A percentile compares a stretch with the other conserved stretches of the same genome.
These are phyloP conservation scores for Cercospora sojina DNA, from an alignment of 2,329 filamentous ascomycete species.

Conservation along the genomic window DNA sequence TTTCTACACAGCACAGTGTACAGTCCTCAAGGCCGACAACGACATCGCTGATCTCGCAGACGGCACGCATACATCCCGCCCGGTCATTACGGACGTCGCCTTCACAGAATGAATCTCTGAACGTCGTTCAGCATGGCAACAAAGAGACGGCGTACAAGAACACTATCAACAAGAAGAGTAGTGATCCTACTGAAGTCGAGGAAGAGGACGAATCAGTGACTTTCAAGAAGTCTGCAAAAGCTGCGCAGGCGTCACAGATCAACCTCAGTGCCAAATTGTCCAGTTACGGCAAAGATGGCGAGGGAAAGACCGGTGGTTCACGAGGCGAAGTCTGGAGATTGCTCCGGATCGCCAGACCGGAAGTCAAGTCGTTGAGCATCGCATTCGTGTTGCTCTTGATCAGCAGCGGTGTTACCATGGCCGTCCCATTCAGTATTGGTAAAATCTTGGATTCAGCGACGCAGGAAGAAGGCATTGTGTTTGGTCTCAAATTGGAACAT, in stretches of 20 bases:
- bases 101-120: constrained; percentile 18
- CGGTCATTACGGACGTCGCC: constrained; percentile 28
- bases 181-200: constrained; percentile 39
- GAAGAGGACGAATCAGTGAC: constrained; percentile 57
- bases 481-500: constrained; percentile 79
- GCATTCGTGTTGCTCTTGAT: constrained; percentile 85
- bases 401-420: constrained; percentile 92
- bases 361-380: constrained; percentile 72
- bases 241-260: constrained; percentile 80
- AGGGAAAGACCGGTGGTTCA: constrained; percentile 53
- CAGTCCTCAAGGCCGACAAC: constrained; percentile 17
- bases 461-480: constrained; percentile 68
- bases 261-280: constrained; percentile 85
- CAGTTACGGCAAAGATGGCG: constrained; percentile 65
- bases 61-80: constrained; percentile 1
- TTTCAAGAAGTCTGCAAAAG: constrained; percentile 77
- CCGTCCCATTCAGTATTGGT: constrained; percentile 92
- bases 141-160: constrained; percentile 24
- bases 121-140: constrained; percentile 14
- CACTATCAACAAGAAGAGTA: constrained; percentile 19
- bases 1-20: constrained; percentile 17
- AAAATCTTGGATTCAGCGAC: constrained; percentile 92
- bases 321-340: constrained; percentile 78
- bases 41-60: constrained; percentile 11
- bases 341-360: constrained; percentile 83